Base-by-base conservation (phyloP, 257 asterid genomes). In the Pogostemon cablin region DNA sequence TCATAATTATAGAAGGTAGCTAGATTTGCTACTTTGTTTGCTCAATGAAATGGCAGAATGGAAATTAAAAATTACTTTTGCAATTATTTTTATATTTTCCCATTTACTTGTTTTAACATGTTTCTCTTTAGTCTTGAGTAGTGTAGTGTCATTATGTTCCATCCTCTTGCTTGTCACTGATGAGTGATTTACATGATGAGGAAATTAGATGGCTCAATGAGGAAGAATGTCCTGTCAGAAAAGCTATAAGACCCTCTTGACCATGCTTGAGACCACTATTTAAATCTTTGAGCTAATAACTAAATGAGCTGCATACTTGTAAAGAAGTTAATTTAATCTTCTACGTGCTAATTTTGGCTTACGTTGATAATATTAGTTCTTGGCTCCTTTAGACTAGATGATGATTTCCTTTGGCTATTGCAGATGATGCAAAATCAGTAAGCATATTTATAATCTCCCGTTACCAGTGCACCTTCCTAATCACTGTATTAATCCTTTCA, bases 1-100 rank as follows among this genome's bases (percentile, higher is more conserved):
- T 79, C 96, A 75, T 67, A 86, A 93, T 75, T 93, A 93, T 68
- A 85, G 63, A 80, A 91, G 86, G 99, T 86, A 81, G 71, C 78
- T 74, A 50, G 60, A 44, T 56, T 66, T 61, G 63, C 72, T 63
- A 34, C 72, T 57, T 55, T 47, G 46, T 73, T 67, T 72, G 48
- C 60, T 65, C 40, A 15, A 34, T 52, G 77, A 43, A 62, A 69
- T 62, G 55, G 57, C 76, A 74, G 55, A 62, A 81, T 54, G 68
- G 72, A 48, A 65, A n/a, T 62, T 62, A 15, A 53, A 47, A 73
- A 67, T 47, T 57, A 58, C 9, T 11, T 59, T 3, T 37, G 47
- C 68, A 52, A 1, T 25, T 25, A 25, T 25, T 25, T 49, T 69
- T 73, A 3, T 64, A 12, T 53, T 15, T 74, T 69, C 43, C 50